Percentiles rank a stretch among this genome's conserved stretches.
Evolutionary conservation across 371 early-diverging fungal genomes (phyloP).

Genomic region (Mucor velutinosus): DNA sequence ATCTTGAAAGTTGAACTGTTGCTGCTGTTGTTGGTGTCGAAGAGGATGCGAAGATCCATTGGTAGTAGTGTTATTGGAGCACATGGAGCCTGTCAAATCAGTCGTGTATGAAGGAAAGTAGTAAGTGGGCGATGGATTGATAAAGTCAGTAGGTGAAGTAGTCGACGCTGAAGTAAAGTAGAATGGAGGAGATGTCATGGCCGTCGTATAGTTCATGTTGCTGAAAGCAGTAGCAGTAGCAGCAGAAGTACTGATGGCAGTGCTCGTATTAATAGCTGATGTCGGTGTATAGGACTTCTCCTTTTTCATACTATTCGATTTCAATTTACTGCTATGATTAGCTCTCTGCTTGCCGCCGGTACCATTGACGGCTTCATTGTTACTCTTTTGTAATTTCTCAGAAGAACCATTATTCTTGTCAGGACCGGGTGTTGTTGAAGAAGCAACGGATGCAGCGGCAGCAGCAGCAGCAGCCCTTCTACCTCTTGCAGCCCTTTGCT

Average conservation of each 20-base stretch:
- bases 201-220: not conserved
- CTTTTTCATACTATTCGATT: not conserved
- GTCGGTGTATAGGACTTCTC: not conserved
- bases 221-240: not conserved
- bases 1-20: slow-evolving; percentile 13
- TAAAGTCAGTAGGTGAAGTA: slow-evolving; percentile 7
- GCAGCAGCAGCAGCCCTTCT: slow-evolving; percentile 27
- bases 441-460: slow-evolving; percentile 5
- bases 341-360: slow-evolving; percentile 1
- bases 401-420: slow-evolving; percentile 14
- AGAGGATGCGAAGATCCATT: not conserved
- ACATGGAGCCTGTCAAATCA: not conserved
- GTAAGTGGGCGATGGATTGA: slow-evolving; percentile 10
- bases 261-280: not conserved
- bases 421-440: slow-evolving; percentile 12
- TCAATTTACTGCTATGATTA: not conserved
- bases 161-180: slow-evolving; percentile 3
- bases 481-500: slow-evolving; percentile 36
- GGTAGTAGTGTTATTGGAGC: not conserved
- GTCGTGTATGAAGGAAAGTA: slow-evolving; percentile 13
- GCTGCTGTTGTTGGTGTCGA: not conserved
- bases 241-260: not conserved
- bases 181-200: slow-evolving; percentile 7
- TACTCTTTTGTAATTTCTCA: slow-evolving; percentile 14
- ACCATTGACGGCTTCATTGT: slow-evolving; percentile 1